Evolutionary conservation across 164 flowering plant genomes (phyloP).

Genomic region (Annona cherimola): DNA sequence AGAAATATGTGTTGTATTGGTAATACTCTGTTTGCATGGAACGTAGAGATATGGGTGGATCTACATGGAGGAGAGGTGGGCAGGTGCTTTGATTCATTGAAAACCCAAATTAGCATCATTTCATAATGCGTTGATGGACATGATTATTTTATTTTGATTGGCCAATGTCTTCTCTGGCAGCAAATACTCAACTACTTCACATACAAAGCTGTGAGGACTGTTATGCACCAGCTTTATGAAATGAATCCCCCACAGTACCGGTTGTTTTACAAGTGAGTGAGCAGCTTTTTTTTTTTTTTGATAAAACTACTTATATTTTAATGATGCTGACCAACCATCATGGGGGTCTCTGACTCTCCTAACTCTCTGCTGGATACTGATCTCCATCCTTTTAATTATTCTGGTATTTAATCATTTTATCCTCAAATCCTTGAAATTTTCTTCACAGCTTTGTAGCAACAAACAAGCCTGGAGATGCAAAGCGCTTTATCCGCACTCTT

Average conservation of each 20-base stretch:
- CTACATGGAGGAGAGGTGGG: no score
- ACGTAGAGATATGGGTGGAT: no score
- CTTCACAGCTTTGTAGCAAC: constrained; percentile 50
- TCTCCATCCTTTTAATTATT: neutral
- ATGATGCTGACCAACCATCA: neutral
- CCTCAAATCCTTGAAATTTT: neutral
- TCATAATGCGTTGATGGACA: neutral
- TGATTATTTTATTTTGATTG: constrained; percentile 6
- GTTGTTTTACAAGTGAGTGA: constrained; percentile 91
- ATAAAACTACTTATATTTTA: neutral
- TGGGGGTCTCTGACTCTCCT: neutral
- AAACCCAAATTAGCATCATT: neutral
- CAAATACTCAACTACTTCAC: constrained; percentile 82
- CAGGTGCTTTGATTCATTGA: no score
- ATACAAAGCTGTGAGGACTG: constrained; percentile 92
- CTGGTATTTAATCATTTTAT: neutral
- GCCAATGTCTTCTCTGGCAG: constrained; percentile 45
- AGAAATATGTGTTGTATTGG: no score
- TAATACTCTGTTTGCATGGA: no score
- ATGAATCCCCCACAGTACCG: constrained; percentile 87
- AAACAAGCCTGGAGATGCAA: constrained; percentile 80
- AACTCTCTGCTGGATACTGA: neutral
- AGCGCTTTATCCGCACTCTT: constrained; percentile 69
- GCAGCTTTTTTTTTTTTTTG: neutral
- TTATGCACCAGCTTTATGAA: constrained; percentile 85